Percentiles rank a stretch among this genome's conserved stretches.
phyloP scores from a whole-genome alignment of 306 rosid species.

The Bauhinia variegata region DNA sequence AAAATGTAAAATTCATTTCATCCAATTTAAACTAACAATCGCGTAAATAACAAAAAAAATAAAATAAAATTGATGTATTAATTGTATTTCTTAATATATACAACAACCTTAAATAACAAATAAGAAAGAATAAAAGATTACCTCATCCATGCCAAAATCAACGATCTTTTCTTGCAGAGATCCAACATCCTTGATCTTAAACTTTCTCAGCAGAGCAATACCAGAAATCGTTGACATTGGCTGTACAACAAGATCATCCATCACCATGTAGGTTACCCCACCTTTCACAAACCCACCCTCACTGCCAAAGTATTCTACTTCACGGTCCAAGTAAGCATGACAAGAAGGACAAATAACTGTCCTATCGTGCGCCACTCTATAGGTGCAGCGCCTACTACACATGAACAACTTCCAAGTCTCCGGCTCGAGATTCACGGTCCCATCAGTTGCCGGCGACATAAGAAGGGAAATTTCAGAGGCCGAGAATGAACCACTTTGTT shows the following conservation, averaged over 20 bases:
- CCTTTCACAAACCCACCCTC: conserved; percentile 41
- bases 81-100: no score
- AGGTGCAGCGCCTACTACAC: background rate
- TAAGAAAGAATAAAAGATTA: no score
- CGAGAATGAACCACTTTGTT: background rate
- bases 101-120: no score
- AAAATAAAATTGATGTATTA: no score
- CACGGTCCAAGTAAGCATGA: accelerated
- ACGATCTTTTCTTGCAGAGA: conserved; percentile 38
- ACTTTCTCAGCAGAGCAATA: conserved; percentile 34
- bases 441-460: background rate
- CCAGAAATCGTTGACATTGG: conserved; percentile 48
- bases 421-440: accelerated
- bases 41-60: no score
- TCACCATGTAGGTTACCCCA: conserved; percentile 45
- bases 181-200: conserved; percentile 33
- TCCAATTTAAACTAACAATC: no score
- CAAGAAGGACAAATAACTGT: background rate
- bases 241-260: conserved; percentile 44
- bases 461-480: background rate
- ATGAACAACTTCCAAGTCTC: background rate
- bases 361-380: background rate
- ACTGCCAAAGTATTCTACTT: background rate
- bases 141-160: conserved; percentile 39
- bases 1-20: no score